A percentile compares a stretch with the other conserved stretches of the same genome.
These are phyloP conservation scores for Colletotrichum gigasporum DNA, from an alignment of 2,329 filamentous ascomycete species.

Conservation along the genomic window DNA sequence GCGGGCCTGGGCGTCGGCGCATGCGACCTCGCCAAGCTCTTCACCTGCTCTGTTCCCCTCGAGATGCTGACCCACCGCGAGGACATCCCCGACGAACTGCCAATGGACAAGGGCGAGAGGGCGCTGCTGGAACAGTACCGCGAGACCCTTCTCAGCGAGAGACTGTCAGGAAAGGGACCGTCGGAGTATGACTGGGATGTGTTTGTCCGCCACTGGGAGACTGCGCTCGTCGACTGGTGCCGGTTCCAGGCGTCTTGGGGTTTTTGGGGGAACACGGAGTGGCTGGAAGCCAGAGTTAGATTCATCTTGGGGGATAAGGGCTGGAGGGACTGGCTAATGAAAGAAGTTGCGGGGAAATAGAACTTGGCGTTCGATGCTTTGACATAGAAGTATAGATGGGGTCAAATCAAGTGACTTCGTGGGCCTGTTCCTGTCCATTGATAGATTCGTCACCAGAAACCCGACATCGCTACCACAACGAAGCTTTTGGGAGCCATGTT, in stretches of 20 bases:
- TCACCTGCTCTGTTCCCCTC: constrained; percentile 71
- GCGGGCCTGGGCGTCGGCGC: constrained; percentile 71
- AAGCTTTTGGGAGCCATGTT: no score
- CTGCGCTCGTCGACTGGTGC: constrained; percentile 74
- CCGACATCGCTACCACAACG: no score
- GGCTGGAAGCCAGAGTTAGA: constrained; percentile 64
- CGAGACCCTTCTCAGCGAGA: constrained; percentile 41
- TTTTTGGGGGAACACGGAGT: constrained; percentile 68
- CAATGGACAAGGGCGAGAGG: constrained; percentile 61
- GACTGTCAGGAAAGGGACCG: constrained; percentile 33
- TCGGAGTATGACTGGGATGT: constrained; percentile 61
- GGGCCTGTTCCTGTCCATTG: no score
- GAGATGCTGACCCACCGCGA: constrained; percentile 54
- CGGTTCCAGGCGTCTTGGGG: constrained; percentile 69
- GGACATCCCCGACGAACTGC: constrained; percentile 47
- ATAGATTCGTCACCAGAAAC: no score
- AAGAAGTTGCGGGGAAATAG: constrained; percentile 21
- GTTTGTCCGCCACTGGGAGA: constrained; percentile 71
- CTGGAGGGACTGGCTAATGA: constrained; percentile 57
- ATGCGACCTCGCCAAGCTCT: constrained; percentile 73
- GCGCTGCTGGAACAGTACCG: constrained; percentile 62
- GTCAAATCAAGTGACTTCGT: no score
- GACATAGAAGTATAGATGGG: no score
- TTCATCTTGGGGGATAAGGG: constrained; percentile 54
- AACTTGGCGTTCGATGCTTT: no score